Conservation (phyloP, 148 eudicot genomes). For the Tetragonia tetragonoides region DNA sequence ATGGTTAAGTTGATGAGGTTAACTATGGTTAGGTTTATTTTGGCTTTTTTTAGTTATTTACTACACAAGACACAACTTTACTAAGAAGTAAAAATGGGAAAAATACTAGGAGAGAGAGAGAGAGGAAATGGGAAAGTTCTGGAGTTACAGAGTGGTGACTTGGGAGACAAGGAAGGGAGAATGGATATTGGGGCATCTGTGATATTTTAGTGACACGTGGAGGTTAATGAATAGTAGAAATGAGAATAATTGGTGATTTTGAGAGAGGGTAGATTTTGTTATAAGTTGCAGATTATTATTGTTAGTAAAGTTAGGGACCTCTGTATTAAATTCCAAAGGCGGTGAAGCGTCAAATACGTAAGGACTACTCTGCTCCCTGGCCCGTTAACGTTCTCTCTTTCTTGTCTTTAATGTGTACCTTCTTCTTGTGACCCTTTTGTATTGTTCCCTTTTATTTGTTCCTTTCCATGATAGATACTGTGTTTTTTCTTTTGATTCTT, state of each 20-base stretch:
- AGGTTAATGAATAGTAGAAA: background rate
- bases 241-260: slow-evolving; percentile 14
- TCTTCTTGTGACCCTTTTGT: background rate
- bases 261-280: background rate
- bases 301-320: background rate
- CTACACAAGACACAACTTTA: too few relatives aligned
- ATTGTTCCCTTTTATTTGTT: background rate
- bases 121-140: slow-evolving; percentile 6
- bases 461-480: too few relatives aligned
- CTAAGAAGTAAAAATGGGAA: too few relatives aligned
- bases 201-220: slow-evolving; percentile 12
- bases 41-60: too few relatives aligned
- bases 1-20: slow-evolving; percentile 18
- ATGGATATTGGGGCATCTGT: slow-evolving; percentile 8
- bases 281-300: background rate
- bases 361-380: background rate
- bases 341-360: slow-evolving; percentile 23
- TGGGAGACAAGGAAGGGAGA: background rate
- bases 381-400: too few relatives aligned
- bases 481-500: too few relatives aligned
- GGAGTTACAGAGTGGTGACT: slow-evolving; percentile 25
- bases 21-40: slow-evolving; percentile 15
- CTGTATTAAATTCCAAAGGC: slow-evolving; percentile 20
- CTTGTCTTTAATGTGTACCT: too few relatives aligned
- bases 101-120: too few relatives aligned